Conservation (phyloP, 352 stramenopile genomes). For the Pythium plurisporium region DNA sequence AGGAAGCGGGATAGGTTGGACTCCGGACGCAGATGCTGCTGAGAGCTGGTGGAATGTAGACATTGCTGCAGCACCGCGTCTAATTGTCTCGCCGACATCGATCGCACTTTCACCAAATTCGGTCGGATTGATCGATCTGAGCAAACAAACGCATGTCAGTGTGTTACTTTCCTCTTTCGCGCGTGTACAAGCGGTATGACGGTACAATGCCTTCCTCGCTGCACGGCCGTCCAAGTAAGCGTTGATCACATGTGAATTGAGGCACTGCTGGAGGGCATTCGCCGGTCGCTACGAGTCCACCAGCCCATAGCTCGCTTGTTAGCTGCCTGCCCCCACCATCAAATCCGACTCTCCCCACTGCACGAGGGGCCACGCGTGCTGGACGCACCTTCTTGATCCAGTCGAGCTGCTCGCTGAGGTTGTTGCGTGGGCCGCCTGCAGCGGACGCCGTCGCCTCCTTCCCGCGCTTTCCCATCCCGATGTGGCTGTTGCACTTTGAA, state of each 20-base stretch:
- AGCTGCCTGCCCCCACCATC: neutral
- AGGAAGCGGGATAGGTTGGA: constrained; percentile 4
- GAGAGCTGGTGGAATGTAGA: constrained; percentile 14
- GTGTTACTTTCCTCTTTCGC: neutral
- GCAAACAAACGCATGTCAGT: neutral
- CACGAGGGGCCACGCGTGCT: neutral
- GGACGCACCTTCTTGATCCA: constrained; percentile 47
- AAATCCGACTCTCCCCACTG: neutral
- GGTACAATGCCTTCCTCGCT: constrained; percentile 40
- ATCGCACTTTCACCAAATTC: neutral
- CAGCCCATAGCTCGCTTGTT: neutral
- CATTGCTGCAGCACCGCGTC: constrained; percentile 15
- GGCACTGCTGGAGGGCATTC: constrained; percentile 61
- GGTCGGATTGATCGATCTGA: constrained; percentile 4
- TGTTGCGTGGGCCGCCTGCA: constrained; percentile 25
- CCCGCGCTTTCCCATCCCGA: constrained; percentile 5
- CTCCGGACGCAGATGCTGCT: neutral
- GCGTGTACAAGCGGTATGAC: constrained; percentile 1
- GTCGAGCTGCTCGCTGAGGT: constrained; percentile 58
- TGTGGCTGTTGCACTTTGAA: constrained; percentile 19
- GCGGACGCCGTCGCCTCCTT: constrained; percentile 7
- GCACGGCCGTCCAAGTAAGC: constrained; percentile 58
- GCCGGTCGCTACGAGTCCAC: constrained; percentile 24
- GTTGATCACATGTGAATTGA: constrained; percentile 78
- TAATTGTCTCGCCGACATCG: constrained; percentile 20